These are phyloP conservation scores for Erodium maritimum DNA, from an alignment of 345 rosid species.

Conservation along the genomic window DNA sequence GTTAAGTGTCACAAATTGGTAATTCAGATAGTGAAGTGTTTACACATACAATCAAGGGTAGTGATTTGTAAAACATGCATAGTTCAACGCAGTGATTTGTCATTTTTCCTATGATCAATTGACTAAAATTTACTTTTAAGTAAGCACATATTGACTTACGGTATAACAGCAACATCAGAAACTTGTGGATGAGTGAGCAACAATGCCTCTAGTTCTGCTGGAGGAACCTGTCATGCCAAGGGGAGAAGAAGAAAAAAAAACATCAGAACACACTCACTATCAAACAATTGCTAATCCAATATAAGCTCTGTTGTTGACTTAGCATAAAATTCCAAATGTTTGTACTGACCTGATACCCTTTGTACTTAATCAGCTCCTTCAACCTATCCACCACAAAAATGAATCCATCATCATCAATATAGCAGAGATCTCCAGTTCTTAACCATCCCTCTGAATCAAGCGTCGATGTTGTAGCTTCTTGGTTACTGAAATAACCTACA, in stretches of 20 bases:
- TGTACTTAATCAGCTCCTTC: constrained; percentile 90
- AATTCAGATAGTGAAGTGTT: too few relatives aligned
- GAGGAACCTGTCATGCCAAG: constrained; percentile 50
- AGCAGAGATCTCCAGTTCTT: constrained; percentile 90
- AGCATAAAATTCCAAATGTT: not conserved
- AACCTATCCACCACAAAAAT: constrained; percentile 75
- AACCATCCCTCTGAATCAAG: constrained; percentile 83
- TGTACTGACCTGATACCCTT: constrained; percentile 68
- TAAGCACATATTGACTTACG: constrained; percentile 32
- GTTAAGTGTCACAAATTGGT: too few relatives aligned
- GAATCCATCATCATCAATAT: constrained; percentile 74
- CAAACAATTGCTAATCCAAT: not conserved
- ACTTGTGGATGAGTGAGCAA: constrained; percentile 61
- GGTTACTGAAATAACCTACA: constrained; percentile 67
- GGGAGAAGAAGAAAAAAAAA: not conserved
- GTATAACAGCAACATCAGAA: constrained; percentile 69
- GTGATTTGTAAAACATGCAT: too few relatives aligned
- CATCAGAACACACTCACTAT: not conserved
- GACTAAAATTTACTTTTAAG: too few relatives aligned
- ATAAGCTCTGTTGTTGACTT: not conserved
- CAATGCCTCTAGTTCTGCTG: constrained; percentile 85
- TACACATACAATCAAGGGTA: too few relatives aligned
- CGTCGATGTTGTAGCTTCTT: constrained; percentile 65
- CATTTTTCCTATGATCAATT: too few relatives aligned
- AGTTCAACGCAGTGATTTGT: too few relatives aligned